phyloP scores from a whole-genome alignment of 2,329 filamentous ascomycete species.

The Verticillium isaacii region DNA sequence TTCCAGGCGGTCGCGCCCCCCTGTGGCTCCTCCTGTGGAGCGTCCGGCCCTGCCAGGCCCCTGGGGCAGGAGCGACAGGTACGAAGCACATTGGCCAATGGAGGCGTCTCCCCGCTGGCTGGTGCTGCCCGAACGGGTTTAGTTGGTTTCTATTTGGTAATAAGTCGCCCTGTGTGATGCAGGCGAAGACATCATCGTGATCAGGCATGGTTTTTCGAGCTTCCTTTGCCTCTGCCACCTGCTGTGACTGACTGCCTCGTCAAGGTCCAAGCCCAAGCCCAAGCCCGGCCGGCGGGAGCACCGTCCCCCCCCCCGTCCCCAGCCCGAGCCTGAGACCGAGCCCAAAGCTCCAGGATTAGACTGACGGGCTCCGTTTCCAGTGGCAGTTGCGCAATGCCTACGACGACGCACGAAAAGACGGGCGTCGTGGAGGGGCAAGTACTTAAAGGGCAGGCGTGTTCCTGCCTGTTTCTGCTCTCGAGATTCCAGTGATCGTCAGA shows the following conservation, averaged over 20 bases:
- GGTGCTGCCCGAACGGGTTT: slow-evolving; percentile 7
- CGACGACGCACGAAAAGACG: neutral
- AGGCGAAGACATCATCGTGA: slow-evolving; percentile 16
- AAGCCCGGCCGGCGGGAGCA: neutral
- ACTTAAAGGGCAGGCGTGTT: neutral
- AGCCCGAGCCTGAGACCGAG: neutral
- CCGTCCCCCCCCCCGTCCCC: neutral
- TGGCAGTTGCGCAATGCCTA: neutral
- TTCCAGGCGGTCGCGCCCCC: slow-evolving; percentile 1
- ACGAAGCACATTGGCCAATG: slow-evolving; percentile 7
- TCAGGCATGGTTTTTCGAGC: slow-evolving; percentile 4
- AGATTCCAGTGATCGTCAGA: neutral
- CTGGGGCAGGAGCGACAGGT: slow-evolving; percentile 3
- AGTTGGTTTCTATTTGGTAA: slow-evolving; percentile 10
- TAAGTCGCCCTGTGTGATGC: slow-evolving; percentile 8
- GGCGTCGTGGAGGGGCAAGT: neutral
- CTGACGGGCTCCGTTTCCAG: neutral
- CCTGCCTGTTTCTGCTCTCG: neutral
- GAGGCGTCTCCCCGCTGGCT: neutral
- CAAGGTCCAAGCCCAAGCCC: neutral
- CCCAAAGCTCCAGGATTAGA: neutral
- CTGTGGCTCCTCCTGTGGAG: neutral
- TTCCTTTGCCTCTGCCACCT: neutral
- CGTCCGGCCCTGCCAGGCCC: neutral
- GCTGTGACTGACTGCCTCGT: neutral